Evolutionary conservation across 2,329 filamentous ascomycete species (phyloP).

Genomic region (Cladophialophora chaetospira): DNA sequence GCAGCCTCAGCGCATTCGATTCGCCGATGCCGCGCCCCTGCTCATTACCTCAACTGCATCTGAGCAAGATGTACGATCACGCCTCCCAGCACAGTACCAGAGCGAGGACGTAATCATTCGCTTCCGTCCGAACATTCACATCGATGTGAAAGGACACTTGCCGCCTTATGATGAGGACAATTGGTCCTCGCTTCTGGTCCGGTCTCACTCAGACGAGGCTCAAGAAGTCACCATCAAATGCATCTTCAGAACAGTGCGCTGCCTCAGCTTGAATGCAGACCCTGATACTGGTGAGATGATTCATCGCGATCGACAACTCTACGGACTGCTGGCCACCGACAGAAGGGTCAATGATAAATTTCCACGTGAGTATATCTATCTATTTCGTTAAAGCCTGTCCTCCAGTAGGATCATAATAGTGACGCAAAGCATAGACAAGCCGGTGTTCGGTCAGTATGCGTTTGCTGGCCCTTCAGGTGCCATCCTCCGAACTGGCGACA

Average conservation of each 20-base stretch:
- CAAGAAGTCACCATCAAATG: conserved; percentile 33
- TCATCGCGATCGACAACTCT: conserved; percentile 28
- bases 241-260: conserved; percentile 31
- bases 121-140: conserved; percentile 30
- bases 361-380: conserved; percentile 23
- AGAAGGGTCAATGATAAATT: conserved; percentile 32
- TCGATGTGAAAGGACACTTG: conserved; percentile 25
- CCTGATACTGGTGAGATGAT: conserved; percentile 33
- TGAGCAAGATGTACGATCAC: conserved; percentile 26
- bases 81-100: conserved; percentile 25
- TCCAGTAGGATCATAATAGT: background rate
- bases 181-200: conserved; percentile 29
- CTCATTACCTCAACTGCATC: conserved; percentile 31
- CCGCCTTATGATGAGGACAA: conserved; percentile 32
- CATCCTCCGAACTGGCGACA: conserved; percentile 29
- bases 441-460: conserved; percentile 32
- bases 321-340: conserved; percentile 29
- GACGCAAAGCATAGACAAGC: conserved; percentile 25
- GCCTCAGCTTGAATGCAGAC: conserved; percentile 31
- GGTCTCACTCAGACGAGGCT: conserved; percentile 24
- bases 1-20: conserved; percentile 31
- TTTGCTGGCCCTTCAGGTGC: conserved; percentile 32
- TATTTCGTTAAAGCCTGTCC: background rate
- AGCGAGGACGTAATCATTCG: conserved; percentile 30
- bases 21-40: conserved; percentile 31